Base-by-base conservation (phyloP, 1,284 basidiomycete species). In the Singerocomus inundabilis region DNA sequence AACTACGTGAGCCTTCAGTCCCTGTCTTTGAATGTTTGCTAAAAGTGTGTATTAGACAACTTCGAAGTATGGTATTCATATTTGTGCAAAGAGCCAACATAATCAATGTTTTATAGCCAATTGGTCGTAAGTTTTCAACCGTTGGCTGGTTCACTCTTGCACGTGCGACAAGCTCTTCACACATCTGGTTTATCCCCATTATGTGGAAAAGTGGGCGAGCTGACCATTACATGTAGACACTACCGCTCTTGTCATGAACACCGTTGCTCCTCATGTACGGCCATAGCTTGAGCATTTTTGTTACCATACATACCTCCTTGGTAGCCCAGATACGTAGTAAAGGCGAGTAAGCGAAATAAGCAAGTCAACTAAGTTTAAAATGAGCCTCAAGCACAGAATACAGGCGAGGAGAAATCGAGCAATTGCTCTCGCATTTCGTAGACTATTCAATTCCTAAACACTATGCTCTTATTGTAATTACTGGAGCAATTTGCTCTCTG, bases 71-170 rank as follows among this genome's bases (percentile, higher is more conserved):
- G 47, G 40, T 37, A n/a, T 18, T 28, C 16, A n/a, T 30, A 10
- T 35, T 44, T 39, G 6, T 6, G 2, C 31, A 24, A 15, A n/a
- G 9, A 13, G 50, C 36, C 18, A 6, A 28, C 8, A 31, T 16
- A 4, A 39, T 60, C 11, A 68, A n/a, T 13, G 6, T n/a, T 42
- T 33, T 43, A 26, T 37, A 78, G 73, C 24, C 71, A 67, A 30
- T 46, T 70, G 25, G 51, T 67, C 12, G 51, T n/a, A n/a, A n/a
- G n/a, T n/a, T 73, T 81, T 18, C 82, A 82, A 57, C 80, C 82
- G 6, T 60, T 85, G 6, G 82, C 82, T 13, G 76, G 79, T 18
- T 70, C 81, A 6, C 70, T 84, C 28, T 77, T 85, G 53, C 74
- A 80, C 53, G 63, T 85, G 29, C 69, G 69, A 51, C 71, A 76